phyloP scores from a whole-genome alignment of 2,329 filamentous ascomycete genomes.

The Penicillium sp. region DNA sequence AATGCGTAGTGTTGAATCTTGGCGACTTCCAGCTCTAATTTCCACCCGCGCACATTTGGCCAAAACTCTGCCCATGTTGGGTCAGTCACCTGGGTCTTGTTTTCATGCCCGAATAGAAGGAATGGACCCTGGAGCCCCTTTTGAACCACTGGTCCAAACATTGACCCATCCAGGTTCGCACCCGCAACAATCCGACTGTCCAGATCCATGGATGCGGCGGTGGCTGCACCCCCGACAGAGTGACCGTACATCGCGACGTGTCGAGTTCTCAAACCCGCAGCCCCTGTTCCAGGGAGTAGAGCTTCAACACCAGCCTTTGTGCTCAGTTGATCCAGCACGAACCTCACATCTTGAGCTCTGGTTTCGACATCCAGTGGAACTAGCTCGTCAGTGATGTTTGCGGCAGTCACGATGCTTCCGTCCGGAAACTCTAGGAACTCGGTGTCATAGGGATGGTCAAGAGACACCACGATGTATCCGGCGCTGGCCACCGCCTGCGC shows the following conservation, averaged over 20 bases:
- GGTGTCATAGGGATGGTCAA: slow-evolving; percentile 40
- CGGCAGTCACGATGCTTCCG: slow-evolving; percentile 11
- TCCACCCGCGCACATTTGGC: slow-evolving; percentile 14
- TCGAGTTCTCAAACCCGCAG: neutral
- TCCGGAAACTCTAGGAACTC: slow-evolving; percentile 36
- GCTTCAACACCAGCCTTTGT: slow-evolving; percentile 1
- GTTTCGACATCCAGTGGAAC: slow-evolving; percentile 4
- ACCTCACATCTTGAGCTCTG: slow-evolving; percentile 14
- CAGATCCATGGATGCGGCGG: slow-evolving; percentile 13
- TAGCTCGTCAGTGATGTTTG: slow-evolving; percentile 8
- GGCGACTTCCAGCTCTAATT: slow-evolving; percentile 14
- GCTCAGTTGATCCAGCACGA: slow-evolving; percentile 17
- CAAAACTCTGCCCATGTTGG: slow-evolving; percentile 13
- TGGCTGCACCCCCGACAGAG: slow-evolving; percentile 24
- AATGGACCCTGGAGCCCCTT: slow-evolving; percentile 13
- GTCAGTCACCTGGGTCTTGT: slow-evolving; percentile 18
- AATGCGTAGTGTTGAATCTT: slow-evolving; percentile 18
- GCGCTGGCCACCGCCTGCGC: slow-evolving; percentile 33
- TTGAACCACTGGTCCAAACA: slow-evolving; percentile 16
- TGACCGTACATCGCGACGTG: slow-evolving; percentile 19
- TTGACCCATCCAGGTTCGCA: slow-evolving; percentile 19
- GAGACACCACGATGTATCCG: slow-evolving; percentile 35
- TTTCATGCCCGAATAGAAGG: slow-evolving; percentile 14
- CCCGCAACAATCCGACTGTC: slow-evolving; percentile 20
- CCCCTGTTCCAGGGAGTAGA: slow-evolving; percentile 4